Conservation (phyloP, 306 rosid species). For the Lotus japonicus region DNA sequence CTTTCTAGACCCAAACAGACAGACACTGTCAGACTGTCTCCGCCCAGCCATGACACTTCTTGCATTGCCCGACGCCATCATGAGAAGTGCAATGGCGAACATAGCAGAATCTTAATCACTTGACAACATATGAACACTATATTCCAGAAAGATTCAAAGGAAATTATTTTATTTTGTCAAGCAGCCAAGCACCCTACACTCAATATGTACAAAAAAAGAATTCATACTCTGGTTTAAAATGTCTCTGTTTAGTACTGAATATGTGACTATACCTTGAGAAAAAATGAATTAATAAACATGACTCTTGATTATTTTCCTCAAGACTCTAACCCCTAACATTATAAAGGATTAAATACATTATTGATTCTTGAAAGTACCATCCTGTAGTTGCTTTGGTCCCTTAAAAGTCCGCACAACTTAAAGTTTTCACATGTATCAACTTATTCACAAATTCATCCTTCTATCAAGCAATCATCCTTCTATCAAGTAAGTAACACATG, state of each 20-base stretch:
- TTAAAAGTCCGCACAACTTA: no score
- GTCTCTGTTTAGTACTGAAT: neutral
- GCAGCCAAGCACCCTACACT: neutral
- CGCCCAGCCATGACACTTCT: neutral
- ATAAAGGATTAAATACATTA: no score
- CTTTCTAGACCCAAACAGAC: neutral
- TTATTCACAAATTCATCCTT: no score
- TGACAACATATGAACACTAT: neutral
- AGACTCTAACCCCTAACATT: no score
- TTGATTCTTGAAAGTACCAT: no score
- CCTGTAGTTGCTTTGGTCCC: no score
- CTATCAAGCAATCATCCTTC: no score
- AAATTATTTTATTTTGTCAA: neutral
- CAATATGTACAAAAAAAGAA: neutral
- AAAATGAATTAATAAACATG: no score
- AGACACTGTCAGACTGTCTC: neutral
- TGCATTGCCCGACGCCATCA: constrained; percentile 6
- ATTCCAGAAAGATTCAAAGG: neutral
- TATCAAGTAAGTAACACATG: no score
- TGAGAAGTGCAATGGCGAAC: neutral
- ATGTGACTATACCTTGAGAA: neutral
- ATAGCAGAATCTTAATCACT: neutral
- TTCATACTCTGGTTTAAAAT: neutral
- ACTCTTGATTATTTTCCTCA: no score
- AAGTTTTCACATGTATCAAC: no score